A percentile compares a stretch with the other conserved stretches of the same genome.
Evolutionary conservation across 495 filamentous ascomycete genomes (phyloP).

Genomic region (Neurospora pannonica): DNA sequence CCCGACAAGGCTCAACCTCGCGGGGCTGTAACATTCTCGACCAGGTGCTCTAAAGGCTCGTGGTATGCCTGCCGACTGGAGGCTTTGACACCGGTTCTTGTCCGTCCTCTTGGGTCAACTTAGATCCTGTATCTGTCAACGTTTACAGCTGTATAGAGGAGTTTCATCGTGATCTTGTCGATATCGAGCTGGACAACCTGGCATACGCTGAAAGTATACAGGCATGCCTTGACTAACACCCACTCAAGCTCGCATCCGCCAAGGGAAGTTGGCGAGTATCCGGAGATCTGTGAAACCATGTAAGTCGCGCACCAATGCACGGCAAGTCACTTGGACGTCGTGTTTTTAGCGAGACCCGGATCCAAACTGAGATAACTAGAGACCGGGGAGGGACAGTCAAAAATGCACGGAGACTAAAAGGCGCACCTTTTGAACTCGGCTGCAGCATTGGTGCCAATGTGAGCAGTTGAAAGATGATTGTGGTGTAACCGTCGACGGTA

Average conservation of each 20-base stretch:
- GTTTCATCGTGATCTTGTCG: neutral
- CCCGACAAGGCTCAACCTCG: neutral
- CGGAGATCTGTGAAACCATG: neutral
- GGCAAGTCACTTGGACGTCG: neutral
- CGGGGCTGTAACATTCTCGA: neutral
- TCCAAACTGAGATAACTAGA: neutral
- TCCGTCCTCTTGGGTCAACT: neutral
- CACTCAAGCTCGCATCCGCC: neutral
- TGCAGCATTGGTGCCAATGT: conserved; percentile 2
- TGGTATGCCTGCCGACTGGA: neutral
- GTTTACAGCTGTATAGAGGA: neutral
- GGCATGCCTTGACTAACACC: neutral
- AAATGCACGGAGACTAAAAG: neutral
- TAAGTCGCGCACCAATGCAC: neutral
- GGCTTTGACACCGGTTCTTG: neutral
- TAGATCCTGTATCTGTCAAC: neutral
- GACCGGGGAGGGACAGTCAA: neutral
- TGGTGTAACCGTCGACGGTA: conserved; percentile 11
- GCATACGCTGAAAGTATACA: neutral
- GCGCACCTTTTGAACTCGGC: neutral
- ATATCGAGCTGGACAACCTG: neutral
- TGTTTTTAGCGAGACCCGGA: neutral
- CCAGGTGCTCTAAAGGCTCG: neutral
- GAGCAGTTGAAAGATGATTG: neutral
- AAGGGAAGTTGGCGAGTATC: neutral